A percentile compares a stretch with the other conserved stretches of the same genome.
These are phyloP conservation scores for Pyracantha coccinea DNA, from an alignment of 331 rosid species.

Conservation along the genomic window DNA sequence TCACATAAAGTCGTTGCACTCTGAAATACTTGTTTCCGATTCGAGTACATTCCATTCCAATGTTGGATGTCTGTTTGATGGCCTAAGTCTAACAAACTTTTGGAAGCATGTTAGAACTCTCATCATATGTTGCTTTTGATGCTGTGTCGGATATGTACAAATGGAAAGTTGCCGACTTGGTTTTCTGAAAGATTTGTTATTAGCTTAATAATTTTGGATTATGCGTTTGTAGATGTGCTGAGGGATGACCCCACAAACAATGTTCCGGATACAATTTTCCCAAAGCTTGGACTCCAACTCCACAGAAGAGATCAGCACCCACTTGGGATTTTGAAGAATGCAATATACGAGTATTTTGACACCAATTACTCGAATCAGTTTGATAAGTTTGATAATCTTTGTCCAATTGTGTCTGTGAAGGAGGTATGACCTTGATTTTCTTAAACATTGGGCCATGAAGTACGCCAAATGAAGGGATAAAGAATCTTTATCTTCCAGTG, in stretches of 20 bases:
- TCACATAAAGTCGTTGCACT: neutral
- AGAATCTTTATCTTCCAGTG: neutral
- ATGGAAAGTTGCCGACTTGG: neutral
- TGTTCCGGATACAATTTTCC: slow-evolving; percentile 75
- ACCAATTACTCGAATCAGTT: slow-evolving; percentile 63
- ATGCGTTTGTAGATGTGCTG: slow-evolving; percentile 64
- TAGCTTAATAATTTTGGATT: slow-evolving; percentile 1
- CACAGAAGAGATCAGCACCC: slow-evolving; percentile 88
- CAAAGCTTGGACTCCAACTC: slow-evolving; percentile 89
- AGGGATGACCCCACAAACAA: slow-evolving; percentile 90
- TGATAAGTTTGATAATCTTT: slow-evolving; percentile 70
- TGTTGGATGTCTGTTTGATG: neutral
- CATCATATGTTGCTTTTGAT: neutral
- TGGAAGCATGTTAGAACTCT: neutral
- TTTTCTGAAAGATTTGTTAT: neutral
- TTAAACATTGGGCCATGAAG: neutral
- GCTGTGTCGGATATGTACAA: neutral
- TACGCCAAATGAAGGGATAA: neutral
- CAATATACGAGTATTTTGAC: slow-evolving; percentile 71
- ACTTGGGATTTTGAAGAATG: slow-evolving; percentile 85
- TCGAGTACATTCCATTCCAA: neutral
- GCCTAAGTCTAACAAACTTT: neutral
- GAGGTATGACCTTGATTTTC: slow-evolving; percentile 36
- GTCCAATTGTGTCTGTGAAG: slow-evolving; percentile 75
- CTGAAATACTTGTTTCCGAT: neutral